A percentile compares a stretch with the other conserved stretches of the same genome.
phyloP scores from a whole-genome alignment of 495 filamentous ascomycete genomes.

The Penicillium pulvis region DNA sequence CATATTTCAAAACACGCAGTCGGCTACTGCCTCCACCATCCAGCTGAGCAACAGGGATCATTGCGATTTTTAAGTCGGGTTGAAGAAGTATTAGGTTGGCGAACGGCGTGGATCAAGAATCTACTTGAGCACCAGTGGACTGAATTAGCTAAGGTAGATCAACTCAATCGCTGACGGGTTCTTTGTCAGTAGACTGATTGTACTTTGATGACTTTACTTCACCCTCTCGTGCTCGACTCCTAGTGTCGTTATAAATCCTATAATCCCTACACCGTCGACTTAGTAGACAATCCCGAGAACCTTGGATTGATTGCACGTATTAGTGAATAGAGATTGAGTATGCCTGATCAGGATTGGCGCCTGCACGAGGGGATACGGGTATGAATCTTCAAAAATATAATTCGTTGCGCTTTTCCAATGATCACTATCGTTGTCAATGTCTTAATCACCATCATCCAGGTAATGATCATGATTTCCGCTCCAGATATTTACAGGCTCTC shows the following conservation, averaged over 20 bases:
- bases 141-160: constrained; percentile 24
- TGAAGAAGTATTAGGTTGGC: constrained; percentile 39
- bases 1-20: constrained; percentile 15
- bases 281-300: too few species aligned
- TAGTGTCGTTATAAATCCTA: too few species aligned
- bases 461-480: too few species aligned
- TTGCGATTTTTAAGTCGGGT: constrained; percentile 31
- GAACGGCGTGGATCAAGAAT: constrained; percentile 35
- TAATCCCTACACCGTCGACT: too few species aligned
- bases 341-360: too few species aligned
- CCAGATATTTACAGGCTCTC: too few species aligned
- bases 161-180: not conserved
- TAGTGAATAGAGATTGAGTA: not conserved
- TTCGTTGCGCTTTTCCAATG: too few species aligned
- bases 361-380: too few species aligned
- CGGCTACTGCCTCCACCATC: constrained; percentile 38
- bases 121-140: constrained; percentile 35
- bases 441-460: too few species aligned
- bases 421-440: too few species aligned
- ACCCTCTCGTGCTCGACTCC: too few species aligned
- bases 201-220: not conserved
- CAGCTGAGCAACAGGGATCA: constrained; percentile 34
- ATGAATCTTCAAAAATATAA: too few species aligned
- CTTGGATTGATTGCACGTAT: not conserved
- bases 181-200: not conserved